These are phyloP conservation scores for Gyrodon lividus DNA, from an alignment of 768 basidiomycete species.

Conservation along the genomic window DNA sequence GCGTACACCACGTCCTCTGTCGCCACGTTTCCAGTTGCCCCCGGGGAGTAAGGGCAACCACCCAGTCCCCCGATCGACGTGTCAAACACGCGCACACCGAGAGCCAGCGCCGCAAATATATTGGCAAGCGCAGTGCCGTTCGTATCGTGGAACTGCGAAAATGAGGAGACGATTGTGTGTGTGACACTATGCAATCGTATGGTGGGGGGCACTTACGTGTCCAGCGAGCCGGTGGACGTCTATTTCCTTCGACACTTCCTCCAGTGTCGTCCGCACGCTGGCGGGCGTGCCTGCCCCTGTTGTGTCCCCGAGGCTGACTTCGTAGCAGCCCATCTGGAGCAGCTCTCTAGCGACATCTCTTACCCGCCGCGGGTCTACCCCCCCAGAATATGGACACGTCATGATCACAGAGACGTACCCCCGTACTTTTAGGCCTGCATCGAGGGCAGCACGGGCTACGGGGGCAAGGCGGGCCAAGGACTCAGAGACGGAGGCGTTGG, in stretches of 20 bases:
- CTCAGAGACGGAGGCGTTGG: conserved; percentile 70
- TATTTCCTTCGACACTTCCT: conserved; percentile 62
- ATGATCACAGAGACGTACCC: conserved; percentile 87
- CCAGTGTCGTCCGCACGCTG: conserved; percentile 64
- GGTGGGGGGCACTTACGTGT: conserved; percentile 39
- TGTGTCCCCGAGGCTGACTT: conserved; percentile 90
- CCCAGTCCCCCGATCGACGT: conserved; percentile 87
- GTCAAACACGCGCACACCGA: conserved; percentile 81
- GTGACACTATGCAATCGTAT: background rate
- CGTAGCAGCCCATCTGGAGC: conserved; percentile 90
- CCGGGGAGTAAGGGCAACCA: conserved; percentile 95
- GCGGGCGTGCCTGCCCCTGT: conserved; percentile 81
- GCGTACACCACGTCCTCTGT: conserved; percentile 92
- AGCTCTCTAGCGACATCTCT: conserved; percentile 69
- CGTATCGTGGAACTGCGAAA: conserved; percentile 80
- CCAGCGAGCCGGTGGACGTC: conserved; percentile 71
- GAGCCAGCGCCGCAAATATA: conserved; percentile 63
- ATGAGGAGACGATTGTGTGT: background rate
- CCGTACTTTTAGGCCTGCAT: conserved; percentile 64
- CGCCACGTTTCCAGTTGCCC: conserved; percentile 92
- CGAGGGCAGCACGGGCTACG: conserved; percentile 61
- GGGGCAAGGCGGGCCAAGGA: conserved; percentile 62
- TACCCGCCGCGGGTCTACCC: conserved; percentile 61
- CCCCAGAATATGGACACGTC: conserved; percentile 84
- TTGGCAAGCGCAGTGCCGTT: conserved; percentile 83